Conservation (phyloP, 1,284 basidiomycete species). For the Afroboletus lepidellus region DNA sequence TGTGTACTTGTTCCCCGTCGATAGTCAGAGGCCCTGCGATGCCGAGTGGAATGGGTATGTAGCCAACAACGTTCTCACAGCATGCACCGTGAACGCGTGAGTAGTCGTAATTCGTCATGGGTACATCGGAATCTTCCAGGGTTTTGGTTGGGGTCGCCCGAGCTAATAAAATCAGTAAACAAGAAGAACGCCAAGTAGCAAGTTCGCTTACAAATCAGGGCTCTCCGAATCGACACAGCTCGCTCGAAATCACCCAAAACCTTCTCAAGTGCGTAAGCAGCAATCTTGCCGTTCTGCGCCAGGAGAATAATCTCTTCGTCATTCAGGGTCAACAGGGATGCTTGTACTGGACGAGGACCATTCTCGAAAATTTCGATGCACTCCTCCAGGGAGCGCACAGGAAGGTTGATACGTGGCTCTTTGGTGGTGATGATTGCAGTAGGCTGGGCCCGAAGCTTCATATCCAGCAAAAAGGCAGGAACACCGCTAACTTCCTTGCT, state of each 20-base stretch:
- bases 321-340: conserved; percentile 61
- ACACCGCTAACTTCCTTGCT: conserved; percentile 21
- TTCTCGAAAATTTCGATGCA: conserved; percentile 86
- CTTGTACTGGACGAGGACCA: conserved; percentile 66
- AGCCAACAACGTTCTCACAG: conserved; percentile 99
- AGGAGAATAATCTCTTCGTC: conserved; percentile 94
- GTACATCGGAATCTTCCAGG: conserved; percentile 82
- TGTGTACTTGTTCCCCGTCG: conserved; percentile 83
- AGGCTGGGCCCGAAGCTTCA: conserved; percentile 41
- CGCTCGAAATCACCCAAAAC: conserved; percentile 83
- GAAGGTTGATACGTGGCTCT: conserved; percentile 22
- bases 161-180: conserved; percentile 45
- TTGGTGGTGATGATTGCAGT: conserved; percentile 19
- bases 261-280: conserved; percentile 94
- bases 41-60: conserved; percentile 94
- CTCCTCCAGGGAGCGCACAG: conserved; percentile 69
- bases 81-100: conserved; percentile 94
- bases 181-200: neutral
- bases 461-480: conserved; percentile 49
- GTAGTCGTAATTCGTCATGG: conserved; percentile 90
- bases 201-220: conserved; percentile 80
- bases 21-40: conserved; percentile 95
- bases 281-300: conserved; percentile 90
- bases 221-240: conserved; percentile 85
- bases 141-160: conserved; percentile 85